Conservation (phyloP, 371 early-diverging fungal species). For the Rhizopus delemar region DNA sequence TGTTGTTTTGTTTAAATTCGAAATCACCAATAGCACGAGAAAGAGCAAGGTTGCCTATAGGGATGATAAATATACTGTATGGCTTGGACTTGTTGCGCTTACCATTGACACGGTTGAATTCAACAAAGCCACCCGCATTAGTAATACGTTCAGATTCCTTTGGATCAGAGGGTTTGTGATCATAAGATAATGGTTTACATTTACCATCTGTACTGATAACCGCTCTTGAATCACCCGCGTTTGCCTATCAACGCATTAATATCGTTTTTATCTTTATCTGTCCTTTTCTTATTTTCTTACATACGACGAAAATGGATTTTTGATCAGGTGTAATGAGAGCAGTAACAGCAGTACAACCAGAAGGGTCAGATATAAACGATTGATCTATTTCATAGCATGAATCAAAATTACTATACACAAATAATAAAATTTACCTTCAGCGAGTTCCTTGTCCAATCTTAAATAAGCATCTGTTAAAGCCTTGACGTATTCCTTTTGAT, state of each 20-base stretch:
- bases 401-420: not conserved
- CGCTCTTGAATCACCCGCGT: slow-evolving; percentile 51
- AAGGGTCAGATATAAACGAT: slow-evolving; percentile 73
- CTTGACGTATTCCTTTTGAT: slow-evolving; percentile 60
- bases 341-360: slow-evolving; percentile 95
- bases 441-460: slow-evolving; percentile 73
- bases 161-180: slow-evolving; percentile 88
- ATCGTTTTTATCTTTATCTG: not conserved
- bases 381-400: slow-evolving; percentile 51
- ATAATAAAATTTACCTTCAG: slow-evolving; percentile 52
- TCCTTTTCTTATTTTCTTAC: not conserved
- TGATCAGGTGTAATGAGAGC: slow-evolving; percentile 41
- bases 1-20: slow-evolving; percentile 84
- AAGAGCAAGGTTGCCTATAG: slow-evolving; percentile 80
- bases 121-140: slow-evolving; percentile 92
- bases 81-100: not conserved
- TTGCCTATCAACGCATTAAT: slow-evolving; percentile 4
- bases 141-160: slow-evolving; percentile 79
- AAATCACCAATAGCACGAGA: slow-evolving; percentile 96
- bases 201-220: slow-evolving; percentile 74
- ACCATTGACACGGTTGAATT: slow-evolving; percentile 94
- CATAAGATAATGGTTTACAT: slow-evolving; percentile 75
- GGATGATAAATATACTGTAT: not conserved
- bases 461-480: slow-evolving; percentile 84
- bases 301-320: slow-evolving; percentile 39